Conservation (phyloP, 2,329 filamentous ascomycete species). For the Pseudogymnoascus pannorum region DNA sequence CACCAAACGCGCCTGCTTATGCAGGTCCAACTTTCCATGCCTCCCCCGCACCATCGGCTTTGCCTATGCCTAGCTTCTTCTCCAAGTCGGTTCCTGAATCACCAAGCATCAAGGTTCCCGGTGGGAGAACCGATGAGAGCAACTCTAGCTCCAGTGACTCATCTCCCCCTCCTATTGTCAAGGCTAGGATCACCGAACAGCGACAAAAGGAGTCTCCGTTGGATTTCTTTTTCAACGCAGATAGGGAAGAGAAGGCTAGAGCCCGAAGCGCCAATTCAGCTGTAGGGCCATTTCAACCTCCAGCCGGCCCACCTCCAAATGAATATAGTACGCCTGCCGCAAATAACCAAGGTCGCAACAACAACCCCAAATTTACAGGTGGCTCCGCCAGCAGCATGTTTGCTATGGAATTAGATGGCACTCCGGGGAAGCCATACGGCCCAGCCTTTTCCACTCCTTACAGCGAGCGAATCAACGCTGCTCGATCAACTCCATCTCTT, state of each 20-base stretch:
- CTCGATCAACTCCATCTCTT: slow-evolving; percentile 28
- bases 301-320: slow-evolving; percentile 29
- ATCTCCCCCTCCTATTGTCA: slow-evolving; percentile 35
- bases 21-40: slow-evolving; percentile 93
- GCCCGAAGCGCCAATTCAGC: slow-evolving; percentile 44
- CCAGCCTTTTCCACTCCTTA: slow-evolving; percentile 64
- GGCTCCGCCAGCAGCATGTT: slow-evolving; percentile 51
- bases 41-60: slow-evolving; percentile 80
- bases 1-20: slow-evolving; percentile 53
- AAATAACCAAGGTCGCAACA: slow-evolving; percentile 28
- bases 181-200: slow-evolving; percentile 49
- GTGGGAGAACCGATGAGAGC: slow-evolving; percentile 21
- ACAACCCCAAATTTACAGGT: slow-evolving; percentile 36
- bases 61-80: slow-evolving; percentile 86
- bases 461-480: slow-evolving; percentile 52
- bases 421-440: slow-evolving; percentile 47
- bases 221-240: slow-evolving; percentile 84
- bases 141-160: slow-evolving; percentile 22
- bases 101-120: slow-evolving; percentile 37
- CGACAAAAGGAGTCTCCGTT: slow-evolving; percentile 65
- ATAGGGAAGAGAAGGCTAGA: slow-evolving; percentile 67
- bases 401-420: slow-evolving; percentile 60
- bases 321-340: slow-evolving; percentile 26
- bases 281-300: slow-evolving; percentile 46
- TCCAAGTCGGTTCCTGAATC: slow-evolving; percentile 68